Evolutionary conservation across 371 early-diverging fungal genomes (phyloP).

Genomic region (Quaeritorhiza haematococci): DNA sequence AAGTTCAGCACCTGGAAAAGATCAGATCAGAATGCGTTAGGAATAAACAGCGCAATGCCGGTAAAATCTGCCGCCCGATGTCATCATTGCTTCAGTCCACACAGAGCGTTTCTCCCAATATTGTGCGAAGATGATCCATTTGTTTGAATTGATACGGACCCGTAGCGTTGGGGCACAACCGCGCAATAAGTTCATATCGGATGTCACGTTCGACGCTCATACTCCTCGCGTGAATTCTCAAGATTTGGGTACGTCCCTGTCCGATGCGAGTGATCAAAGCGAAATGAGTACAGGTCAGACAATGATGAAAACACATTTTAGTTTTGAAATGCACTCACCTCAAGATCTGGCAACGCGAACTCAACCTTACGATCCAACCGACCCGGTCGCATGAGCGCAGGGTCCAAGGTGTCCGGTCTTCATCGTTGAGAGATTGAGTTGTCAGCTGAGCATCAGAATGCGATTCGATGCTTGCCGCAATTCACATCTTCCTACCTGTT

Average conservation of each 20-base stretch:
- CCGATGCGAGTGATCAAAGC: not conserved
- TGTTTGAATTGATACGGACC: slow-evolving; percentile 48
- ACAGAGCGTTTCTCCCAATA: too few species aligned
- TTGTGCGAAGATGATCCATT: too few species aligned
- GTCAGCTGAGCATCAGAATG: not conserved
- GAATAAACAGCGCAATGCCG: too few species aligned
- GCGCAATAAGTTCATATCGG: slow-evolving; percentile 96
- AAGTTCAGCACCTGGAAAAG: slow-evolving; percentile 72
- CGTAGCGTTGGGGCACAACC: slow-evolving; percentile 98
- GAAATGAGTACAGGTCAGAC: not conserved
- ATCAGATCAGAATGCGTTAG: too few species aligned
- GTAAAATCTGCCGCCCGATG: too few species aligned
- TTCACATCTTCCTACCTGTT: slow-evolving; percentile 51
- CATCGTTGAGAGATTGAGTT: slow-evolving; percentile 18
- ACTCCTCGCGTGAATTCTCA: slow-evolving; percentile 98
- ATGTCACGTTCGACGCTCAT: slow-evolving; percentile 99
- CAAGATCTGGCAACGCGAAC: slow-evolving; percentile 94
- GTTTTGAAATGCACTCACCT: slow-evolving; percentile 39
- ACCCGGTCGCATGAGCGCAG: slow-evolving; percentile 98
- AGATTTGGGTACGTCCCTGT: slow-evolving; percentile 94
- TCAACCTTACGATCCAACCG: slow-evolving; percentile 99
- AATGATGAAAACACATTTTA: not conserved
- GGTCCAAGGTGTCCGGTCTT: slow-evolving; percentile 98
- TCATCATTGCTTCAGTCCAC: too few species aligned
- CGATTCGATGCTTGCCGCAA: slow-evolving; percentile 3